Evolutionary conservation across 305 asterid species (phyloP).

Genomic region (Fraxinus baroniana): DNA sequence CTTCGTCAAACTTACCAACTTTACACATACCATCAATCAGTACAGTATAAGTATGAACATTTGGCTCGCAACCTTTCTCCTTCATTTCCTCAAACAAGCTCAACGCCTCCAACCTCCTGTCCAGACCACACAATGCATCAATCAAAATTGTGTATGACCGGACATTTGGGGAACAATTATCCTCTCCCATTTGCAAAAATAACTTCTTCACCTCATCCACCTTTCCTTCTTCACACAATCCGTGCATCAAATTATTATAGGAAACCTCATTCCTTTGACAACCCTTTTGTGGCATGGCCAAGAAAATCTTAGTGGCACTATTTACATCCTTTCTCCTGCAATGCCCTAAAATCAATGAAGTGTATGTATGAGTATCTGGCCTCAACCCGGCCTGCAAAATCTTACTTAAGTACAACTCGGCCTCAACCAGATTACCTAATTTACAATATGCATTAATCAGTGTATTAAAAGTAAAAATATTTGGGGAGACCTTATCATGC

Average conservation of each 20-base stretch:
- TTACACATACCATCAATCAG: slow-evolving; percentile 55
- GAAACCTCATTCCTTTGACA: slow-evolving; percentile 66
- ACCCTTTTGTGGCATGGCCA: slow-evolving; percentile 53
- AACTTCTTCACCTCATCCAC: slow-evolving; percentile 53
- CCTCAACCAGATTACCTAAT: slow-evolving; percentile 62
- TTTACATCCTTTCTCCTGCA: slow-evolving; percentile 67
- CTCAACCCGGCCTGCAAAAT: slow-evolving; percentile 60
- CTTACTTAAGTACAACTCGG: slow-evolving; percentile 54
- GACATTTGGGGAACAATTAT: slow-evolving; percentile 58
- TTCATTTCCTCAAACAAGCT: slow-evolving; percentile 64
- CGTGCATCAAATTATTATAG: slow-evolving; percentile 67
- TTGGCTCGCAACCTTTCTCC: slow-evolving; percentile 71
- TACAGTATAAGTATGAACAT: slow-evolving; percentile 69
- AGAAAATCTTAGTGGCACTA: slow-evolving; percentile 48
- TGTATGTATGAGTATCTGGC: slow-evolving; percentile 72
- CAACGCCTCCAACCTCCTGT: slow-evolving; percentile 59
- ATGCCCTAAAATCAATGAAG: slow-evolving; percentile 74
- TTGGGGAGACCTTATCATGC: slow-evolving; percentile 55
- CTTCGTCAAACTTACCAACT: background rate
- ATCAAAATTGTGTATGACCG: slow-evolving; percentile 70
- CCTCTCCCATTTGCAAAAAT: slow-evolving; percentile 57
- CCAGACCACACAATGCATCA: slow-evolving; percentile 56
- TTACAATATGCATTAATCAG: slow-evolving; percentile 74
- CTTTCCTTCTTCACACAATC: slow-evolving; percentile 59
- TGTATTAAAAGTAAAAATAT: slow-evolving; percentile 69